A percentile compares a stretch with the other conserved stretches of the same genome.
Conservation (phyloP, 495 filamentous ascomycete species). For the Annulohypoxylon bovei region DNA sequence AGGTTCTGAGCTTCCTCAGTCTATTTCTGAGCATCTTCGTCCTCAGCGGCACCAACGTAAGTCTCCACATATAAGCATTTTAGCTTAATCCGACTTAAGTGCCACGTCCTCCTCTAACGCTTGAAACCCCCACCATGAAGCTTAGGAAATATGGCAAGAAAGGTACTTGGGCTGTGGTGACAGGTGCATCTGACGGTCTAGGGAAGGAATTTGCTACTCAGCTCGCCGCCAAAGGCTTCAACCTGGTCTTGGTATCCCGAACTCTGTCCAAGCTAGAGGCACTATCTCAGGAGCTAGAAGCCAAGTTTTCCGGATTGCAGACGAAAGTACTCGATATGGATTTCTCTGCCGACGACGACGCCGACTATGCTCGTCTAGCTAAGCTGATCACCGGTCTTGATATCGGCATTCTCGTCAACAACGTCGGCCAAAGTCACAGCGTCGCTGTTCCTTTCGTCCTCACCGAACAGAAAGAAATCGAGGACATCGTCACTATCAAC, state of each 20-base stretch:
- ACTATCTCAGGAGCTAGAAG: constrained; percentile 77
- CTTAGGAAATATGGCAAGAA: constrained; percentile 89
- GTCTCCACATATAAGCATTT: constrained; percentile 22
- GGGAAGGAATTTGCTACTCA: constrained; percentile 96
- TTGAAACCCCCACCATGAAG: constrained; percentile 55
- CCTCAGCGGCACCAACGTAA: constrained; percentile 68
- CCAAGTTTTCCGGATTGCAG: constrained; percentile 70
- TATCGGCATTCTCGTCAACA: constrained; percentile 92
- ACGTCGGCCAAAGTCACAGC: constrained; percentile 92
- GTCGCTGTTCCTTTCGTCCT: constrained; percentile 90
- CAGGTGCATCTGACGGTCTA: constrained; percentile 95
- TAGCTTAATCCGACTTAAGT: neutral
- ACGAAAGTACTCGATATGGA: constrained; percentile 89
- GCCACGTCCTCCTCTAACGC: neutral
- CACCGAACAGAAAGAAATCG: constrained; percentile 80
- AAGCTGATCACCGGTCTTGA: constrained; percentile 75
- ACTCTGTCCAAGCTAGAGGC: constrained; percentile 87
- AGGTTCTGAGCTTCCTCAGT: constrained; percentile 68
- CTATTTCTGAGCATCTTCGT: constrained; percentile 81
- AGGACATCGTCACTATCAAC: constrained; percentile 93
- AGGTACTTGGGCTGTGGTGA: constrained; percentile 93
- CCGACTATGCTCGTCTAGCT: constrained; percentile 78
- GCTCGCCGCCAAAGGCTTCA: constrained; percentile 91
- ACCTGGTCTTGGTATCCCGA: constrained; percentile 91
- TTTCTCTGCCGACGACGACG: constrained; percentile 78